These are phyloP conservation scores for Alternaria arbusti DNA, from an alignment of 2,329 filamentous ascomycete genomes.

Conservation along the genomic window DNA sequence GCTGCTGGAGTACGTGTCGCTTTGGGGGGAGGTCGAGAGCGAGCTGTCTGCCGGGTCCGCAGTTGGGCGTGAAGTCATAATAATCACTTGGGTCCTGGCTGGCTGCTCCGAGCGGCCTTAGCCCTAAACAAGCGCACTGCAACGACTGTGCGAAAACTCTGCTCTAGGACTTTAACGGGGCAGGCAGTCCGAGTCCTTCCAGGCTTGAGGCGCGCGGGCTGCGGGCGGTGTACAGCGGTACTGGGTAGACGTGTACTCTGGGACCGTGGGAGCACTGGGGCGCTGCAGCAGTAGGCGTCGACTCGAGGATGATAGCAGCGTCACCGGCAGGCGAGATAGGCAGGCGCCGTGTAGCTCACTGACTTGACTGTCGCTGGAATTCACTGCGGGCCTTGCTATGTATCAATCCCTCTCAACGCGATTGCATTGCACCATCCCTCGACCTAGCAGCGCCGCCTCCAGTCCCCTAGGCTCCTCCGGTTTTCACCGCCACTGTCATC, in stretches of 20 bases:
- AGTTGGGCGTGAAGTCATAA: slow-evolving; percentile 43
- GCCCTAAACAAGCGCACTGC: slow-evolving; percentile 39
- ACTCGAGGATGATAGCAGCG: background rate
- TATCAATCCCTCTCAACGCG: background rate
- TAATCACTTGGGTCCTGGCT: slow-evolving; percentile 39
- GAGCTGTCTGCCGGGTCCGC: slow-evolving; percentile 27
- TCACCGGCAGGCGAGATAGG: slow-evolving; percentile 21
- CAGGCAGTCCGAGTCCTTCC: slow-evolving; percentile 36
- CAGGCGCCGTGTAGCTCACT: slow-evolving; percentile 26
- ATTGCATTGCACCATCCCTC: slow-evolving; percentile 2
- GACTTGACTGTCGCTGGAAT: background rate
- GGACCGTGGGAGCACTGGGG: slow-evolving; percentile 21
- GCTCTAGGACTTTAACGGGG: slow-evolving; percentile 39
- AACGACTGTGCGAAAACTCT: slow-evolving; percentile 44
- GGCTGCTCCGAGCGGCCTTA: slow-evolving; percentile 39
- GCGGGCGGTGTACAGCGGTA: slow-evolving; percentile 37
- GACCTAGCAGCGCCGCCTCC: background rate
- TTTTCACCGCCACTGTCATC: slow-evolving; percentile 18
- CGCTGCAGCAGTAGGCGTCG: background rate
- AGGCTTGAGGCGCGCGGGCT: slow-evolving; percentile 30
- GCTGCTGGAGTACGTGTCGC: slow-evolving; percentile 20
- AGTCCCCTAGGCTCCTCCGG: background rate
- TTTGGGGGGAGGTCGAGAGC: slow-evolving; percentile 18
- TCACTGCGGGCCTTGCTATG: background rate
- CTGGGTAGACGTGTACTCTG: slow-evolving; percentile 21